A percentile compares a stretch with the other conserved stretches of the same genome.
Conservation (phyloP, 352 stramenopile species). For the Globisporangium acanthophoron region DNA sequence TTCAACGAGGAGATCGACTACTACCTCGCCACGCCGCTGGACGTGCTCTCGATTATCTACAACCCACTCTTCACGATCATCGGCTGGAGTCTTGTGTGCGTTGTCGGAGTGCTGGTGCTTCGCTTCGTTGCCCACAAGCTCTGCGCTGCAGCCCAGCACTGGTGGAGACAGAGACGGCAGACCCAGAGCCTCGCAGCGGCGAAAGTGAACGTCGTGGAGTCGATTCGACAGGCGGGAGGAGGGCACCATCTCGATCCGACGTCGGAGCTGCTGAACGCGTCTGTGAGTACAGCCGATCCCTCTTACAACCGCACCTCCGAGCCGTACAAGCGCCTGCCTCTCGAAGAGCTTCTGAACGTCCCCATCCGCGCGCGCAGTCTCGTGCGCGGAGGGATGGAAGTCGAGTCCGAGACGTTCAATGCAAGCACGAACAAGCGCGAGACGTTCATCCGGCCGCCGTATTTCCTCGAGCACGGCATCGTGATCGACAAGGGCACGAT, state of each 20-base stretch:
- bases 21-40: constrained; percentile 10
- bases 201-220: background rate
- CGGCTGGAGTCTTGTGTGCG: constrained; percentile 16
- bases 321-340: constrained; percentile 34
- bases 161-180: background rate
- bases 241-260: background rate
- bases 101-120: constrained; percentile 8
- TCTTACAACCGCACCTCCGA: constrained; percentile 3
- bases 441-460: constrained; percentile 28
- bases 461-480: constrained; percentile 38
- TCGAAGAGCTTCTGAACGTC: constrained; percentile 43
- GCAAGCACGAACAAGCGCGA: constrained; percentile 18
- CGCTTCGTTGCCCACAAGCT: constrained; percentile 13
- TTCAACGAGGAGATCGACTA: constrained; percentile 28
- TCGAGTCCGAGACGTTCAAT: constrained; percentile 2
- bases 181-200: background rate
- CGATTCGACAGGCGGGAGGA: background rate
- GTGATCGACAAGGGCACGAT: constrained; percentile 42
- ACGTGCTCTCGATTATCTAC: constrained; percentile 35
- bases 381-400: constrained; percentile 26
- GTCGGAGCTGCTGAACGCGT: background rate
- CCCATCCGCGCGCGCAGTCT: constrained; percentile 40
- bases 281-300: background rate
- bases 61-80: constrained; percentile 19
- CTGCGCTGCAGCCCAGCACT: background rate